Conservation (phyloP, 768 basidiomycete species). For the Russula abietina region DNA sequence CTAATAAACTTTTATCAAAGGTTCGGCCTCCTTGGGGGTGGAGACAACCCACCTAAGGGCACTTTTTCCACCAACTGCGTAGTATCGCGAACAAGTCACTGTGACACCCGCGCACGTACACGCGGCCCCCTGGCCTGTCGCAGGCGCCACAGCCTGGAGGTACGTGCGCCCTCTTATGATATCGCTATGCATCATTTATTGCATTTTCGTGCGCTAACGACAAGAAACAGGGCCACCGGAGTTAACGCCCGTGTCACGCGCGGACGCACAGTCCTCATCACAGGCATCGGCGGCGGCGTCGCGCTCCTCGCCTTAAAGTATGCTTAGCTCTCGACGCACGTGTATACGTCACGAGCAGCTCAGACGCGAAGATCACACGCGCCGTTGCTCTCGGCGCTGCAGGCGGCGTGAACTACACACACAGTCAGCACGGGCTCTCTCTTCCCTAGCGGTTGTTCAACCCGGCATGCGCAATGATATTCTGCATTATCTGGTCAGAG, state of each 20-base stretch:
- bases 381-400: constrained; percentile 65
- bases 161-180: constrained; percentile 31
- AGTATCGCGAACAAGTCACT: constrained; percentile 62
- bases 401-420: constrained; percentile 71
- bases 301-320: constrained; percentile 71
- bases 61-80: constrained; percentile 74
- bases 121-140: constrained; percentile 72
- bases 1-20: constrained; percentile 20
- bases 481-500: constrained; percentile 17
- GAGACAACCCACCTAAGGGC: constrained; percentile 47
- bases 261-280: constrained; percentile 72
- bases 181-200: not conserved
- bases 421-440: constrained; percentile 37
- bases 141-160: constrained; percentile 82
- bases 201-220: constrained; percentile 15
- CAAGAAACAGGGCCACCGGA: constrained; percentile 47
- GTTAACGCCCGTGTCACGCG: constrained; percentile 56
- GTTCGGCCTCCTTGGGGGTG: constrained; percentile 64
- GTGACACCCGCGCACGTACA: constrained; percentile 65
- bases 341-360: constrained; percentile 80
- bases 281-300: constrained; percentile 83
- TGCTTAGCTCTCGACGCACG: constrained; percentile 68
- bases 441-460: not conserved
- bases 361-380: constrained; percentile 60
- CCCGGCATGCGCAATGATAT: not conserved